Base-by-base conservation (phyloP, 1,139 yeast genomes). In the Debaryomycetaceae sp. region DNA sequence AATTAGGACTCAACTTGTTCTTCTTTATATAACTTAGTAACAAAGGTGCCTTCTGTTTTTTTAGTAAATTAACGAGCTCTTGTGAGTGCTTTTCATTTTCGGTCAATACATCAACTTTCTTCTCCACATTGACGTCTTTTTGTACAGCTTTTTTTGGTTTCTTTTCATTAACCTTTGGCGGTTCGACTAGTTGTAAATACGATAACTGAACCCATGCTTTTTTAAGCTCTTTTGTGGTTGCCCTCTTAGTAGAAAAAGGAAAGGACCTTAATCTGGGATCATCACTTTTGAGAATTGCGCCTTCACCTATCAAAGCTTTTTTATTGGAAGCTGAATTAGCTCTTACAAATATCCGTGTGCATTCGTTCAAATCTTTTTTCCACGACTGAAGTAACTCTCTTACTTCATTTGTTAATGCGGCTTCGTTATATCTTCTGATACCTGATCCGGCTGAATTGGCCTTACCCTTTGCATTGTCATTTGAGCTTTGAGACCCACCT, bases 391-490 rank as follows among this genome's bases (percentile, higher is more conserved):
- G 58, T 36, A 91, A 62, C 31, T 81, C 83, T 42, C 86, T 73
- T 6, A 92, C 81, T 49, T 94, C 98, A 41, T 76, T 73, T 41
- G 78, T 79, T 45, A 92, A 72, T 3, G 94, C 94, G 42, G 81
- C 84, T 60, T 94, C 98, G 55, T 91, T 91, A 51, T 88, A 81
- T 47, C 98, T 74, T 67, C 99, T 81, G 37, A 92, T 73, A 40
- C 82, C 79, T 2, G 97, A 85, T 43, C 99, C 99, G 0, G 97
- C 98, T 13, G 97, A 89, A 49, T 88, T 88, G 8, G 98, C 98
- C 58, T 91, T 91, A 3, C 98, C 98, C 49, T 85, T 79, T 1
- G 96, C 84, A 57, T 83, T 87, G 62, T 92, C 99, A 62, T 80
- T 85, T 1, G 97, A 91, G 46, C 92, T 79, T 61, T 92, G 99